phyloP scores from a whole-genome alignment of 768 basidiomycete species.

The Rhodotorula taiwanensis region DNA sequence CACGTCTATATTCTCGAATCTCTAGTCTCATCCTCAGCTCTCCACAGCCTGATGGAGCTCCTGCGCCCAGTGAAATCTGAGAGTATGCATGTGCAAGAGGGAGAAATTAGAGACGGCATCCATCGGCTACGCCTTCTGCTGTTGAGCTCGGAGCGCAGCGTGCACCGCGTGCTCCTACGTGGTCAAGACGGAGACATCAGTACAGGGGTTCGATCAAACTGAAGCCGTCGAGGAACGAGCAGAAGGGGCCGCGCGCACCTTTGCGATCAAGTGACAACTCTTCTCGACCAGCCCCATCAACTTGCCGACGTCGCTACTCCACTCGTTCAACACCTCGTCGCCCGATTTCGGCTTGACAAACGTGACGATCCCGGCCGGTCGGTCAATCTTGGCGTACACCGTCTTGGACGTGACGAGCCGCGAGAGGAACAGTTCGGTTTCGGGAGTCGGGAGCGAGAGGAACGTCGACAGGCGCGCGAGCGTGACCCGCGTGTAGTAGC shows the following conservation, averaged over 20 bases:
- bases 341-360: conserved; percentile 69
- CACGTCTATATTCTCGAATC: no score
- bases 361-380: conserved; percentile 78
- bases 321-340: conserved; percentile 94
- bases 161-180: conserved; percentile 33
- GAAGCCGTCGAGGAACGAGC: background rate
- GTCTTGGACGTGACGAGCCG: conserved; percentile 85
- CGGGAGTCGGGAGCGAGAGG: conserved; percentile 70
- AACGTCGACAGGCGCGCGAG: conserved; percentile 72
- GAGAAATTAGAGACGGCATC: no score
- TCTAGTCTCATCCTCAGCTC: no score
- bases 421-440: conserved; percentile 82
- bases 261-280: conserved; percentile 62
- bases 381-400: conserved; percentile 88
- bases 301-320: conserved; percentile 94
- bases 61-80: no score
- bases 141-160: conserved; percentile 25
- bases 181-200: background rate
- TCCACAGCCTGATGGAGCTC: no score
- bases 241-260: conserved; percentile 39
- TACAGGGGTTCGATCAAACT: no score
- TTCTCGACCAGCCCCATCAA: conserved; percentile 85
- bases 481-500: conserved; percentile 92
- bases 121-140: no score
- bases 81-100: no score